Evolutionary conservation across 768 basidiomycete species (phyloP).

Genomic region (Hygrocybe coccinea): DNA sequence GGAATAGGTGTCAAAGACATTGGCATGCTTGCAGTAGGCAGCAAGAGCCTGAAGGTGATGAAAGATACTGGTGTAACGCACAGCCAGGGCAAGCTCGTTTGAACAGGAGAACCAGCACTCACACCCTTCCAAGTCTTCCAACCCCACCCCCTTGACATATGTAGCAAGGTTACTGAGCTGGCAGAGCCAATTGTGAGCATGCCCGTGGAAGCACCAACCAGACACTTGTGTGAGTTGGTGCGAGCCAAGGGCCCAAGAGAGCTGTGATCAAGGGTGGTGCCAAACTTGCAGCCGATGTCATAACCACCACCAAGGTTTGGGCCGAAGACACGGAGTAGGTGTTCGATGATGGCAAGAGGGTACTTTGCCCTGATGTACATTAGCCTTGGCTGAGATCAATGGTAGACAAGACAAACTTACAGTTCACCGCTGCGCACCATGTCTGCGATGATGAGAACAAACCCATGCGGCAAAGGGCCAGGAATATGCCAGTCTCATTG

Average conservation of each 20-base stretch:
- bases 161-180: constrained; percentile 19
- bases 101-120: constrained; percentile 16
- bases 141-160: constrained; percentile 18
- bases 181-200: constrained; percentile 19
- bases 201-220: constrained; percentile 22
- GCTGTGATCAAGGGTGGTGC: constrained; percentile 17
- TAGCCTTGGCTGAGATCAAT: neutral
- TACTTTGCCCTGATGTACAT: constrained; percentile 18
- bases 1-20: constrained; percentile 20
- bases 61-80: constrained; percentile 15
- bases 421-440: constrained; percentile 30
- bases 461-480: constrained; percentile 24
- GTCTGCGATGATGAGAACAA: constrained; percentile 6
- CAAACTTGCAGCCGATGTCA: constrained; percentile 23
- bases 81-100: constrained; percentile 18
- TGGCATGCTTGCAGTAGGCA: constrained; percentile 9
- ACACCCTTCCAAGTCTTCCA: constrained; percentile 21
- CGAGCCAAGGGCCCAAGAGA: constrained; percentile 11
- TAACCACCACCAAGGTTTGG: constrained; percentile 13
- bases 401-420: constrained; percentile 12
- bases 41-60: constrained; percentile 21
- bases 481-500: constrained; percentile 28
- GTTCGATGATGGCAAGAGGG: constrained; percentile 14
- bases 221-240: constrained; percentile 4
- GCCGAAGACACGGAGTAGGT: constrained; percentile 16